Evolutionary conservation across 148 eudicot genomes (phyloP), one percentile per base, ranked within the genome.

Genomic region (Camellia sinensis): DNA sequence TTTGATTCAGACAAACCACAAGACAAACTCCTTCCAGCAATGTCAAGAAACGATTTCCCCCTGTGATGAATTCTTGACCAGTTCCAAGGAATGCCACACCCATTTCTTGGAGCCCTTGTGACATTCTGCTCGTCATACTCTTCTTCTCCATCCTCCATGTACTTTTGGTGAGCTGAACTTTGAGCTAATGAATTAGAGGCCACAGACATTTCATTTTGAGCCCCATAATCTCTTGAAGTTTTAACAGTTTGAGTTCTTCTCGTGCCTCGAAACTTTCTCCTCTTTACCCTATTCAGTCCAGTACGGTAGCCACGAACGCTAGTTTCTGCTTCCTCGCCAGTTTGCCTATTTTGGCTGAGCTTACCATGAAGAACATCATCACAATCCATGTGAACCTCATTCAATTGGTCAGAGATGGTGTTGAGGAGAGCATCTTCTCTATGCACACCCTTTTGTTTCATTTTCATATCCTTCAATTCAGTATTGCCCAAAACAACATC

Each of bases 11-110:
- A 88, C 84, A 96, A 87, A 74, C 99, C 99, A 84, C 99, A 96
- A 67, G 99, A 89, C 64, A 96, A 84, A 85, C 98, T 93, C 84
- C 91, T 88, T n/a, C 99, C 99, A 3, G 99, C 99, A 85, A 86
- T 85, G 84, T 96, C 99, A 71, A 96, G 93, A 80, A 96, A 84
- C 21, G 97, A 89, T 82, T 87, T 96, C 9, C 99, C 97, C 71
- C 99, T 83, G 45, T 92, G 80, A 80, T 94, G 98, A 85, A 94
- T 94, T 37, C 98, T 89, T 56, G 98, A 94, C 97, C 98, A 93
- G 84, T 93, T 93, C 86, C 89, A 93, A 78, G 98, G 99, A 82
- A 93, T 92, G 3, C 99, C 99, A 85, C 98, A 96, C 61, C 97
- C 94, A 79, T 94, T 90, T 82, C 80, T 85, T 17, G 97, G 97